Evolutionary conservation across 2,329 filamentous ascomycete species (phyloP).

Genomic region (Colletotrichum sublineola): DNA sequence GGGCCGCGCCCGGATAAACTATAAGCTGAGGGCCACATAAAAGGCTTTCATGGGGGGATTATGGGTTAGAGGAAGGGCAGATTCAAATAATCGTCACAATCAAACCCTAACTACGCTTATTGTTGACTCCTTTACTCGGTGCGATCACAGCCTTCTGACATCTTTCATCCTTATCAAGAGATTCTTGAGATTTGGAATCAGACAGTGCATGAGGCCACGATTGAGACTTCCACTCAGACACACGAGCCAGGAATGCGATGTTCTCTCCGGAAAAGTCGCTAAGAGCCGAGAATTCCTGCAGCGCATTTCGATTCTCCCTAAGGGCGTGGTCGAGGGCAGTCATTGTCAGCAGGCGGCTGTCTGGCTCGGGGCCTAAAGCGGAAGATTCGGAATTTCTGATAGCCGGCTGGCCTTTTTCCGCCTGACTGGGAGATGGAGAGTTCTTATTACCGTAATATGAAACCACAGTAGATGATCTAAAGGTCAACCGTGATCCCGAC

Average conservation of each 20-base stretch:
- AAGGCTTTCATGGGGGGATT: too few species aligned
- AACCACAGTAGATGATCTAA: constrained; percentile 36
- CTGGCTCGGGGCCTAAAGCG: constrained; percentile 43
- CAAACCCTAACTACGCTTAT: too few species aligned
- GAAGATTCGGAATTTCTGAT: constrained; percentile 39
- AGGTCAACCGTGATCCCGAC: constrained; percentile 45
- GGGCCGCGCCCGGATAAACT: too few species aligned
- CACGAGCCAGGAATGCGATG: constrained; percentile 65
- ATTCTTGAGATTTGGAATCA: background rate
- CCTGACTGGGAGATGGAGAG: constrained; percentile 39
- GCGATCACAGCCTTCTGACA: too few species aligned
- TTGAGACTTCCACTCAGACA: constrained; percentile 59
- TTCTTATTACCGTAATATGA: constrained; percentile 43
- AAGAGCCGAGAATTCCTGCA: constrained; percentile 66
- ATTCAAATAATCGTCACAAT: too few species aligned
- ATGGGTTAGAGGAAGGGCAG: too few species aligned
- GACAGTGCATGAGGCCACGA: constrained; percentile 9
- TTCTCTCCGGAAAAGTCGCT: constrained; percentile 71
- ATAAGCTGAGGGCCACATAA: too few species aligned
- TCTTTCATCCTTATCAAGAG: background rate
- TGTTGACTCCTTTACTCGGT: too few species aligned
- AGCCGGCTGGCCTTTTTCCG: constrained; percentile 51
- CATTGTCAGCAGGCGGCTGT: constrained; percentile 64
- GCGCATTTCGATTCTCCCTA: constrained; percentile 57
- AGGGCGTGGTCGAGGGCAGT: constrained; percentile 64